phyloP scores from a whole-genome alignment of 1,139 yeast genomes.

The Scheffersomyces illinoinensis region DNA sequence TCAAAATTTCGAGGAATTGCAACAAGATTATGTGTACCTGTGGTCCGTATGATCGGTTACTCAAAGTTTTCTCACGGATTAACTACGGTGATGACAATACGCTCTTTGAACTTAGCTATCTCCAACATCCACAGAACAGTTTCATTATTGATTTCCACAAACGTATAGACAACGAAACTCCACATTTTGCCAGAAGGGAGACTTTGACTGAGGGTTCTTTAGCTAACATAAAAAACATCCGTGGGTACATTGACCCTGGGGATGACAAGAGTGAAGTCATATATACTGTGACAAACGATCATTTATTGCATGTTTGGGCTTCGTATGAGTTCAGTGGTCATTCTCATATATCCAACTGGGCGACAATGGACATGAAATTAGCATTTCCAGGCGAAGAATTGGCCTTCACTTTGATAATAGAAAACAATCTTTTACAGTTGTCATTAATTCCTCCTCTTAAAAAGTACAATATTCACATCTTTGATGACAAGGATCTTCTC shows the following conservation, averaged over 20 bases:
- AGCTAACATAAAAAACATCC: conserved; percentile 41
- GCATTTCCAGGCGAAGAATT: conserved; percentile 14
- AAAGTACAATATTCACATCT: conserved; percentile 2
- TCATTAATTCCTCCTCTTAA: neutral
- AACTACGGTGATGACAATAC: conserved; percentile 68
- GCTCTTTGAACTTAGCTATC: conserved; percentile 68
- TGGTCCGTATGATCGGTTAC: conserved; percentile 60
- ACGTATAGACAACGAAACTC: conserved; percentile 3
- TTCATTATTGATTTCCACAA: conserved; percentile 48
- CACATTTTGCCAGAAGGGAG: neutral
- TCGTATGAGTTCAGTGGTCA: conserved; percentile 63
- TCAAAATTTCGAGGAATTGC: conserved; percentile 63
- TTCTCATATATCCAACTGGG: conserved; percentile 62
- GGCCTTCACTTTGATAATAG: conserved; percentile 54
- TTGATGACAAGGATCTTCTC: conserved; percentile 7
- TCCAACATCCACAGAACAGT: conserved; percentile 56
- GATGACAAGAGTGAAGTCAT: conserved; percentile 45
- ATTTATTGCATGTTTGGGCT: conserved; percentile 68
- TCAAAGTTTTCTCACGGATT: conserved; percentile 78
- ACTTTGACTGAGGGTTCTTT: conserved; percentile 27
- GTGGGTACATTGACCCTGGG: conserved; percentile 32
- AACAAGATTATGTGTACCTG: conserved; percentile 62
- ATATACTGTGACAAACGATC: conserved; percentile 61
- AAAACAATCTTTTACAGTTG: conserved; percentile 49
- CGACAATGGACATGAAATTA: conserved; percentile 45